phyloP scores from a whole-genome alignment of 768 basidiomycete genomes.

The Hericium rajendrae region DNA sequence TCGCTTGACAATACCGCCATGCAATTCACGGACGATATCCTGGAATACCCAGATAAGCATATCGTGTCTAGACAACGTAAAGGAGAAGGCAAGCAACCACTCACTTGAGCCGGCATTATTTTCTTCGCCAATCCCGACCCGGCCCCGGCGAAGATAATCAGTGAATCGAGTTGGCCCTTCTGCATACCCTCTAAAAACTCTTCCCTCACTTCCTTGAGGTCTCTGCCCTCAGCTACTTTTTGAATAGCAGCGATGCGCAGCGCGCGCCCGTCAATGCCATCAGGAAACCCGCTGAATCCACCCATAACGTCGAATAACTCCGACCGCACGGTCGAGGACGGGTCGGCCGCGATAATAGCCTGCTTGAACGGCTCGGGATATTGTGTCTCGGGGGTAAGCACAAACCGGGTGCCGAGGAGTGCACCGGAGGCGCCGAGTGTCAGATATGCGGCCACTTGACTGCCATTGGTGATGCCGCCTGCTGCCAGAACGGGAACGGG shows the following conservation, averaged over 20 bases:
- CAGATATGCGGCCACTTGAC: constrained; percentile 56
- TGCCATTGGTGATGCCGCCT: constrained; percentile 60
- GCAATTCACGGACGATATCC: constrained; percentile 20
- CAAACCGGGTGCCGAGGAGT: constrained; percentile 68
- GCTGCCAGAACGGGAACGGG: constrained; percentile 58
- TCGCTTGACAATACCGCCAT: constrained; percentile 14
- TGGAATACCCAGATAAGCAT: constrained; percentile 3
- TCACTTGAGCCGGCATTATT: constrained; percentile 21
- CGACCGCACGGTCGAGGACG: constrained; percentile 21
- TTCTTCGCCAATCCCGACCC: constrained; percentile 22
- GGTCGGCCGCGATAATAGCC: constrained; percentile 20
- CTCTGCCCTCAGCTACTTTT: constrained; percentile 4
- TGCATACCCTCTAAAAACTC: constrained; percentile 16
- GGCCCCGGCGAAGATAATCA: constrained; percentile 27
- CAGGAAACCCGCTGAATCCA: constrained; percentile 24
- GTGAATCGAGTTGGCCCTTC: constrained; percentile 17
- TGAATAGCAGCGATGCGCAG: constrained; percentile 27
- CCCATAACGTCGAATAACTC: constrained; percentile 25
- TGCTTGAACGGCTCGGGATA: constrained; percentile 25
- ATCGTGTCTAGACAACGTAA: background rate
- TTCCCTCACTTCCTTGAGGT: constrained; percentile 5
- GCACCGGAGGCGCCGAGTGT: constrained; percentile 59
- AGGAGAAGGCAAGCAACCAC: background rate
- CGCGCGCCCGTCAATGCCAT: constrained; percentile 31
- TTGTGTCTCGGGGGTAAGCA: constrained; percentile 53